These are phyloP conservation scores for Amylocarpus encephaloides DNA, from an alignment of 2,329 filamentous ascomycete species.

Conservation along the genomic window DNA sequence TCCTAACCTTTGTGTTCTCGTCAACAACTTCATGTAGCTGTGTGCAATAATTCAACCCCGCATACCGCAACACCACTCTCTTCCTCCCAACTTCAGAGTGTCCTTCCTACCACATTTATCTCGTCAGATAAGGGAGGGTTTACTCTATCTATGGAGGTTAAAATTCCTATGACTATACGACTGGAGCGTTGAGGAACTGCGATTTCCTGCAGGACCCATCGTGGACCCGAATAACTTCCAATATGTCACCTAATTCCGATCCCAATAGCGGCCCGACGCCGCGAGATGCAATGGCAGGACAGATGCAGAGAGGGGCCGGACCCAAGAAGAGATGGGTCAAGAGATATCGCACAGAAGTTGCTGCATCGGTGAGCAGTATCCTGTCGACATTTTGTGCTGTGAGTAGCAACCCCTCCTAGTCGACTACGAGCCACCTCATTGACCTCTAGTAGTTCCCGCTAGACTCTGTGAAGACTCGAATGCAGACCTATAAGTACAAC, in stretches of 20 bases:
- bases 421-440: conserved; percentile 5
- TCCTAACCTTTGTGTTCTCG: conserved; percentile 2
- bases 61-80: background rate
- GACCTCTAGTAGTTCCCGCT: conserved; percentile 55
- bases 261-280: background rate
- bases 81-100: background rate
- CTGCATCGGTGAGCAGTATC: conserved; percentile 70
- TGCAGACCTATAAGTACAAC: conserved; percentile 78
- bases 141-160: conserved; percentile 13
- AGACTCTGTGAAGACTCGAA: conserved; percentile 83
- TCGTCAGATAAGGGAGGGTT: background rate
- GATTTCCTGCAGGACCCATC: conserved; percentile 10
- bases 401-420: conserved; percentile 23
- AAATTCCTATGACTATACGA: conserved; percentile 9
- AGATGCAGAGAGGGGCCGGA: conserved; percentile 11
- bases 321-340: conserved; percentile 54
- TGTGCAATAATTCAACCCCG: conserved; percentile 4
- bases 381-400: conserved; percentile 71
- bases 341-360: conserved; percentile 73
- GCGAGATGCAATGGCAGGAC: conserved; percentile 3
- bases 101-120: background rate
- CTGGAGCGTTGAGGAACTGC: conserved; percentile 16
- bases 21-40: conserved; percentile 8
- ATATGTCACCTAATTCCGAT: conserved; percentile 5
- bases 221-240: conserved; percentile 3